Base-by-base conservation (phyloP, 805 yeast genomes). In the Allodekkera sacchari region DNA sequence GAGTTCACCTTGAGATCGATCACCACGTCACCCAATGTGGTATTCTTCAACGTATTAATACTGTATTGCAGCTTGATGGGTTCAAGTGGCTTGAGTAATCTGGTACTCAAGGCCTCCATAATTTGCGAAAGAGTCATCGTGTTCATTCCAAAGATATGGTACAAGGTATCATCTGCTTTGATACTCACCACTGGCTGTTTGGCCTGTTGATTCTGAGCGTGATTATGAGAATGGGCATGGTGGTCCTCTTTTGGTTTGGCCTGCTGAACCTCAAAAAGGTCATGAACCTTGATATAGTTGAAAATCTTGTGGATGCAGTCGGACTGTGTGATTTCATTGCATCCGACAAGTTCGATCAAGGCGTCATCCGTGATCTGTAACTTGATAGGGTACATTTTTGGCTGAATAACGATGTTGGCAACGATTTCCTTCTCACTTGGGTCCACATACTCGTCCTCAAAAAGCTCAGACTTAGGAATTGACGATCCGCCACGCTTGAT, bases 21-120 rank as follows among this genome's bases (percentile, higher is more conserved):
- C 5, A 82, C 80, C 3, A 75, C 61, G 25, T 84, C 94, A 18
- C 96, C 95, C 36, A 83, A 62, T 3, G 89, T 83, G 3, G 83
- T 66, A 23, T 87, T 82, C 41, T 69, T 73, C 36, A 81, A 81
- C 1, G 94, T 88, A 47, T 77, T 71, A 22, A 92, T 70, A 30
- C 73, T 74, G 56, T 85, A 88, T 38, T 79, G 80, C 13, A 92
- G 46, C 24, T 68, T 70, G 22, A 92, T 74, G 16, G 98, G 97
- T 37, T 78, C 80, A 10, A 83, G 63, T 12, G 95, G 96, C 18
- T 64, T 58, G 36, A 82, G 59, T 49, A 88, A 83, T 41, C 73
- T 77, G 5, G 74, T 76, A 13, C 74, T 68, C 19, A 83, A 59
- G 24, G 74, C 57, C 45, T 82, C 85, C 47, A 83, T 68, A 32